These are phyloP conservation scores for Beverwykella pulmonaria DNA, from an alignment of 495 filamentous ascomycete species.

Conservation along the genomic window DNA sequence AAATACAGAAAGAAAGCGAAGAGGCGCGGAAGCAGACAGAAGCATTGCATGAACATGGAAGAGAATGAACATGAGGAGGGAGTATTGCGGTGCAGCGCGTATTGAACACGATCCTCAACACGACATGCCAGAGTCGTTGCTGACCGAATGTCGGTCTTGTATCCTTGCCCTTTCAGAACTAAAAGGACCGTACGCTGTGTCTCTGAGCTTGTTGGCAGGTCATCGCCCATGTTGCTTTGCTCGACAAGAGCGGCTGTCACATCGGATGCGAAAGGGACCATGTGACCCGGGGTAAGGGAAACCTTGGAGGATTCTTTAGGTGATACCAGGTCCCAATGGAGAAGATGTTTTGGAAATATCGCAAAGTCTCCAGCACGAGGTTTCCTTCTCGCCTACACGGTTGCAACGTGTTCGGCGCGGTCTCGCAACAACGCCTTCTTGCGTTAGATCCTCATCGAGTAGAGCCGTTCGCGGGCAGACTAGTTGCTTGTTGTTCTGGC, in stretches of 20 bases:
- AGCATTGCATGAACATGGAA: neutral
- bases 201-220: no score
- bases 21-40: neutral
- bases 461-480: neutral
- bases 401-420: neutral
- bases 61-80: neutral
- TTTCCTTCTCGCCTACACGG: neutral
- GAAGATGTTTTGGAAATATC: no score
- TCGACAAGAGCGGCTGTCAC: no score
- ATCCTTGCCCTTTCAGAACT: neutral
- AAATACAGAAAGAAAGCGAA: neutral
- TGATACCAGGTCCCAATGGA: neutral
- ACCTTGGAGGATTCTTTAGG: no score
- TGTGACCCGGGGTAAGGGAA: no score
- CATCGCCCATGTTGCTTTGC: no score
- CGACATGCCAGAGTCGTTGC: neutral
- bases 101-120: neutral
- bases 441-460: neutral
- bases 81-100: neutral
- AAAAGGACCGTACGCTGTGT: neutral
- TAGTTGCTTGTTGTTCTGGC: neutral
- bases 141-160: neutral
- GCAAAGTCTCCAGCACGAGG: neutral
- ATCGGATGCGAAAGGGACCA: no score
- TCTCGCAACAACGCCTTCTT: neutral